Base-by-base conservation (phyloP, 148 eudicot species). In the Nepenthes gracilis region DNA sequence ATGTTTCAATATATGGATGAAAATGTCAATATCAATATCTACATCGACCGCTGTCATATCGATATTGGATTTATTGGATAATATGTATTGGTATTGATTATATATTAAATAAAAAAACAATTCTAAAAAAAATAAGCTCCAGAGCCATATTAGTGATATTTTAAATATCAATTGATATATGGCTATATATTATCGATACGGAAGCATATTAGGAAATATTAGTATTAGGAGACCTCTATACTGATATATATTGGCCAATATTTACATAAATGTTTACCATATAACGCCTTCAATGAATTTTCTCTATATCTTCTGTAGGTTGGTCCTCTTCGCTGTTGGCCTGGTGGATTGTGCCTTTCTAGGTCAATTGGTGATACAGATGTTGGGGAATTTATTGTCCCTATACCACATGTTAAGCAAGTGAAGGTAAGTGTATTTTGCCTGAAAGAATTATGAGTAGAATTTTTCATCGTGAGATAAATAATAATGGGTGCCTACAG, bases 301-400 rank as follows among this genome's bases (percentile, higher is more conserved):
- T 11, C 13, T 49, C n/a, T 49, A 12, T 49, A 5, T 11, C 52
- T 36, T 72, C 23, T 47, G 55, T 79, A 89, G 96, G 55, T 85
- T 65, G 96, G 96, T 62, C 96, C 96, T 36, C 87, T 89, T 15
- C 87, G 96, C 37, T 89, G 96, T 75, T 89, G 96, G 96, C 94
- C 96, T 6, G 96, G 96, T 12, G 96, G 96, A 43, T 86, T 89
- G 74, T 89, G 96, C 84, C 96, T 89, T 77, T 89, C 96, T 23
- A 68, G 94, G 61, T 89, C 96, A 54, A 89, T 89, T 40, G 96
- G 96, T 58, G 96, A 89, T 66, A 64, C 80, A 67, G 96, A 89
- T 73, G 96, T 89, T 58, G 96, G 96, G 10, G 96, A 89, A 57
- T 86, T 78, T 63, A 89, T 89, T 32, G 96, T 89, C 57, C 94